Base-by-base conservation (phyloP, 1,284 basidiomycete species). In the Schizopora paradoxa region DNA sequence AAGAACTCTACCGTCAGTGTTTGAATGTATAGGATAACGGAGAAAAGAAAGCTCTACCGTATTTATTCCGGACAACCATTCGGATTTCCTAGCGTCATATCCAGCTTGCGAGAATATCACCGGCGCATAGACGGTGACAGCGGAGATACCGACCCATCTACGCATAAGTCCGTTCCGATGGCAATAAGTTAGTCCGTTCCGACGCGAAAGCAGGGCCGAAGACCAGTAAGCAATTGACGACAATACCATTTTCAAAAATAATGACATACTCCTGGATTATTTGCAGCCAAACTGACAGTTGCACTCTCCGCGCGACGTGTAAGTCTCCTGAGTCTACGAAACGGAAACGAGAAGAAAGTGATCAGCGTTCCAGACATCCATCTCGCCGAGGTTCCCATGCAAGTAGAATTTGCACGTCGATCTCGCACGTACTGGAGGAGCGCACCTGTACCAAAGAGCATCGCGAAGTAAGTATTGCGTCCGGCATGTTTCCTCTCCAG, bases 81-180 rank as follows among this genome's bases (percentile, higher is more conserved):
- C 65, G 2, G 67, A 60, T 53, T 72, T 73, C 47, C 70, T 62
- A 19, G 69, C 55, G 35, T 59, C 63, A 51, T 72, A 73, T 5
- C 72, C 72, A 25, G 72, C 70, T 51, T 66, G 61, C 1, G 70
- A 61, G 54, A 74, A 73, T 47, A 74, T 73, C 5, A 68, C 71
- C 2, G 72, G 70, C 11, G 72, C 71, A 44, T 73, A 74, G 3
- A 73, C 72, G 0, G 72, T 73, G 45, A 74, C 70, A 13, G 72
- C 72, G 18, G 72, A 70, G 32, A 74, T 73, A n/a, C 72, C 72
- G 14, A 68, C 66, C 72, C 72, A 73, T 58, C 61, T 64, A 41
- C n/a, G n/a, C 33, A n/a, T 38, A 11, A 11, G 25, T 32, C 34
- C 26, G 31, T 14, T 8, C 5, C 14, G 8, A 7, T n/a, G n/a